Conservation (phyloP, 2,329 filamentous ascomycete genomes). For the Xylaria sp. region DNA sequence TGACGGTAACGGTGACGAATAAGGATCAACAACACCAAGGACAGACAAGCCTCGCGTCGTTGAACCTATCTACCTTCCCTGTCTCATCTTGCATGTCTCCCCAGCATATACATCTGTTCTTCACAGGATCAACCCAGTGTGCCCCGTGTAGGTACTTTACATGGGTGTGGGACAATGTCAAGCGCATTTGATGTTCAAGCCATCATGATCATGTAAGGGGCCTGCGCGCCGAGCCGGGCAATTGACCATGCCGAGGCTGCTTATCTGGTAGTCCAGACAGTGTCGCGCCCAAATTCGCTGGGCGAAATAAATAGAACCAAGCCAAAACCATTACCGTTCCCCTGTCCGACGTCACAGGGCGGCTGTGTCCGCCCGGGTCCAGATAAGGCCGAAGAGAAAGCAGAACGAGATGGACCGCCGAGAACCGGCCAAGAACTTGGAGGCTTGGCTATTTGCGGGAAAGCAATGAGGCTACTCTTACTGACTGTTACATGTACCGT, state of each 20-base stretch:
- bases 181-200: slow-evolving; percentile 2
- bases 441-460: slow-evolving; percentile 25
- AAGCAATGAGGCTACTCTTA: not conserved
- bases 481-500: too few species aligned
- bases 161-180: slow-evolving; percentile 13
- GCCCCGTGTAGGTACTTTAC: slow-evolving; percentile 5
- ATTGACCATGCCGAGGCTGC: slow-evolving; percentile 34
- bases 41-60: slow-evolving; percentile 25
- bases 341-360: slow-evolving; percentile 17
- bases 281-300: slow-evolving; percentile 27
- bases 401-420: slow-evolving; percentile 23
- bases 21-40: slow-evolving; percentile 31
- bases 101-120: slow-evolving; percentile 11
- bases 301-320: slow-evolving; percentile 23
- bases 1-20: slow-evolving; percentile 30
- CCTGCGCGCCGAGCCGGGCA: slow-evolving; percentile 26
- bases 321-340: not conserved
- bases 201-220: slow-evolving; percentile 14
- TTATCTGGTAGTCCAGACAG: slow-evolving; percentile 6
- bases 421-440: slow-evolving; percentile 38
- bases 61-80: slow-evolving; percentile 18
- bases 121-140: not conserved
- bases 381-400: not conserved
- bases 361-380: slow-evolving; percentile 8
- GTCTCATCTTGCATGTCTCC: slow-evolving; percentile 24